Conservation (phyloP, 331 rosid species). For the Arachis monticola region DNA sequence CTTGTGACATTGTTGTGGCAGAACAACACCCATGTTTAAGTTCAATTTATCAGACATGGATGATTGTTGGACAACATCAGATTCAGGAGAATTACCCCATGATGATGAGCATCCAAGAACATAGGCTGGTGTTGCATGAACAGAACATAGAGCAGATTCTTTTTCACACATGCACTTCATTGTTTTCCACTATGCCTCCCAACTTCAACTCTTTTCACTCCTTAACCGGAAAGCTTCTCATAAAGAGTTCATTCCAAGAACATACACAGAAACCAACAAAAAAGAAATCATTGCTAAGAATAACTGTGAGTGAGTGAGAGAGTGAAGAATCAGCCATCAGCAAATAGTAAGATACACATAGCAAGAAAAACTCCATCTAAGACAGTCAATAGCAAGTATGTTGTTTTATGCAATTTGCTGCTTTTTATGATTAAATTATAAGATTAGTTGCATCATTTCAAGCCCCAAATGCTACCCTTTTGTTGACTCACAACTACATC, state of each 20-base stretch:
- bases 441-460: constrained; percentile 34
- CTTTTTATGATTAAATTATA: not conserved
- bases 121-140: constrained; percentile 32
- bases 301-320: not conserved
- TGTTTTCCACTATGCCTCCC: constrained; percentile 9
- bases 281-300: constrained; percentile 24
- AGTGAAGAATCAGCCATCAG: constrained; percentile 1
- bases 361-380: constrained; percentile 24
- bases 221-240: constrained; percentile 32
- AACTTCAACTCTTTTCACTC: constrained; percentile 15
- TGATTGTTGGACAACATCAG: constrained; percentile 47
- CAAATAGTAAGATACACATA: constrained; percentile 25
- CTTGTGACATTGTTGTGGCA: constrained; percentile 49
- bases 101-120: constrained; percentile 43
- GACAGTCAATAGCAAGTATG: no score
- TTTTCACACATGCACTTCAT: constrained; percentile 45
- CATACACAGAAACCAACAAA: not conserved
- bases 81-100: constrained; percentile 43
- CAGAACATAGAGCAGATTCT: constrained; percentile 43
- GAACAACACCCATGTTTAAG: constrained; percentile 54
- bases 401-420: no score
- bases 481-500: constrained; percentile 30
- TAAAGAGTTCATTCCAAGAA: constrained; percentile 35
- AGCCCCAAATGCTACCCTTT: constrained; percentile 43
- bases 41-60: constrained; percentile 51